Evolutionary conservation across 2,329 filamentous ascomycete species (phyloP), one percentile per base, ranked within the genome.

Genomic region (Apiospora kogelbergensis): DNA sequence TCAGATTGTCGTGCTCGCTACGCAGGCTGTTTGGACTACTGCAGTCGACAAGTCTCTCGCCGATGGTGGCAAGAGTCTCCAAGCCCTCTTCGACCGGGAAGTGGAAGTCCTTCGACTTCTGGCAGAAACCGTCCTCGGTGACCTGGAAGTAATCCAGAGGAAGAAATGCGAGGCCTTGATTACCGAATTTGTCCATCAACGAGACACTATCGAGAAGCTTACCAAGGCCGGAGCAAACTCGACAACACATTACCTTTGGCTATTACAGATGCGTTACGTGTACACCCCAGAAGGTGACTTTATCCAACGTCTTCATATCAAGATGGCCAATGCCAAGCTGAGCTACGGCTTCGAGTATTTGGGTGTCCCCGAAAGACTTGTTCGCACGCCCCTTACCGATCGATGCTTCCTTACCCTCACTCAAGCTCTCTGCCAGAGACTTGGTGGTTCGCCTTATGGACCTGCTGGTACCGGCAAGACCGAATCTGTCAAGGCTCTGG

Each of bases 91-190:
- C 73, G 92, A 96, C 26, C 90, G 92, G 40, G 93, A 97, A 78
- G 91, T 97, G 40, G 90, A 93, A 75, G 89, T 98, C 37, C 89
- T 99, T 60, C 90, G 93, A 68, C 85, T 97, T 26, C 90, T 99
- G 68, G 96, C 96, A 24, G 88, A 93, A 46, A 95, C 94, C 2
- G 96, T 99, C 15, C 86, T 99, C 20, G 93, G 93, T 46, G 95
- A 99, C 76, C 88, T 99, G 26, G 92, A 95, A 73, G 85, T 93
- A 7, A 92, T 98, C 65, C 89, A 93, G 77, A 89, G 96, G 71
- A 97, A 97, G 86, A 98, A 97, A 84, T 99, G 95, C 81, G 96
- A 99, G 80, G 95, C 98, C 81, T 88, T 99, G 73, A 99, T 99
- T 77, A 99, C 97, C 0, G 97, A 99, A 79, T 98, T 96, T 78